These are phyloP conservation scores for Lactifluus pinguis DNA, from an alignment of 768 basidiomycete species.

Conservation along the genomic window DNA sequence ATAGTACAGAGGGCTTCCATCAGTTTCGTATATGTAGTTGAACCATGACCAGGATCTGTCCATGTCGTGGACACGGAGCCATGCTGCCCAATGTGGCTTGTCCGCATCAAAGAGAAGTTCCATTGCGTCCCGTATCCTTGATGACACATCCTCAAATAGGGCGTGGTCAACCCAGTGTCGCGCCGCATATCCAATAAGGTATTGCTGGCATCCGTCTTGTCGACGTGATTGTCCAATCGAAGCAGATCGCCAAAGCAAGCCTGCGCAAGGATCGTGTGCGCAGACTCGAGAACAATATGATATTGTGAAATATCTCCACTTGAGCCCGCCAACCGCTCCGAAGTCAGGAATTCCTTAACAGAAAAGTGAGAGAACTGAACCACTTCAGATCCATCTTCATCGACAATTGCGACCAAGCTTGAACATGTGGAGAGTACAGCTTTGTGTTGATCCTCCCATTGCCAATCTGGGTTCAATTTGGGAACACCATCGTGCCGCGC, in stretches of 20 bases:
- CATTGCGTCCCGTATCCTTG: background rate
- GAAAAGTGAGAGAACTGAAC: no score
- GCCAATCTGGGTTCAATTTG: background rate
- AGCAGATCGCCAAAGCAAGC: constrained; percentile 2
- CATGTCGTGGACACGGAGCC: no score
- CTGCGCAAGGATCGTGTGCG: constrained; percentile 1
- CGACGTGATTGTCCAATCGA: background rate
- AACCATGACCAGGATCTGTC: background rate
- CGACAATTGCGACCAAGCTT: background rate
- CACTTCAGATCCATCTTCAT: no score
- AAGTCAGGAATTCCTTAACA: no score
- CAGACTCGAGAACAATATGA: background rate
- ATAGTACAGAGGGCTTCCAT: background rate
- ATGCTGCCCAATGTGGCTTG: no score
- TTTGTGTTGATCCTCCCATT: background rate
- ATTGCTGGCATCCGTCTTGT: background rate
- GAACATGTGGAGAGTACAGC: constrained; percentile 6
- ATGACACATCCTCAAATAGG: background rate
- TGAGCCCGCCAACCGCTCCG: no score
- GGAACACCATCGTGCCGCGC: background rate
- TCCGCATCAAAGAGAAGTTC: background rate
- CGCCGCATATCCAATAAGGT: background rate
- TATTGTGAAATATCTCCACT: background rate
- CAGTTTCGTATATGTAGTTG: rapidly evolving
- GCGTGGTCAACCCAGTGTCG: background rate